Evolutionary conservation across 2,329 filamentous ascomycete genomes (phyloP).

Genomic region (Claviceps pazoutovae): DNA sequence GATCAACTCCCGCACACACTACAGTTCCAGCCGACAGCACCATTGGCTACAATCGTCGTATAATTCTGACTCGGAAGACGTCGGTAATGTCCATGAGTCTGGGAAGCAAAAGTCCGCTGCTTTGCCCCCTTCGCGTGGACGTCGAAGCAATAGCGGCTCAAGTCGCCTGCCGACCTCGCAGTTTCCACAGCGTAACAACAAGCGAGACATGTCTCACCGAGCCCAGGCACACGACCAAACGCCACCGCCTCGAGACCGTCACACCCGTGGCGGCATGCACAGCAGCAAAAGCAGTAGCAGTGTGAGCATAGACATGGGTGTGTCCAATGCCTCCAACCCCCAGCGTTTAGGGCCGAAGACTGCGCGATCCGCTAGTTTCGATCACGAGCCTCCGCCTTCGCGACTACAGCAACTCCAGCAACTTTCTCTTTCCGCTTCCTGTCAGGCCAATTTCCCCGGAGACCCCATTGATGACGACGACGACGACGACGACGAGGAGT

Average conservation of each 20-base stretch:
- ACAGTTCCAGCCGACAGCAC: slow-evolving; percentile 1
- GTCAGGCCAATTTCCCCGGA: slow-evolving; percentile 36
- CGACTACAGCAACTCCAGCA: slow-evolving; percentile 10
- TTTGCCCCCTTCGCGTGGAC: slow-evolving; percentile 32
- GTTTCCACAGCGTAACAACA: slow-evolving; percentile 48
- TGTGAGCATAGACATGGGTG: slow-evolving; percentile 52
- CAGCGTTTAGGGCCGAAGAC: slow-evolving; percentile 43
- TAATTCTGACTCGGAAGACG: slow-evolving; percentile 43
- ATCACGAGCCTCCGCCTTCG: slow-evolving; percentile 33
- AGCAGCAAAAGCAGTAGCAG: slow-evolving; percentile 64
- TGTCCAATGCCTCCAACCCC: slow-evolving; percentile 40
- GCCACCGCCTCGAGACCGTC: slow-evolving; percentile 28
- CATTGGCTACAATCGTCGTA: slow-evolving; percentile 34
- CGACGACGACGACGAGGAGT: slow-evolving; percentile 44
- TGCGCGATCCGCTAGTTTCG: slow-evolving; percentile 59
- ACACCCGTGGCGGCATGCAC: slow-evolving; percentile 40
- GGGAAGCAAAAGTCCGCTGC: not conserved
- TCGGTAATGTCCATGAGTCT: slow-evolving; percentile 36
- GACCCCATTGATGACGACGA: slow-evolving; percentile 37
- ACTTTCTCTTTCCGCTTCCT: slow-evolving; percentile 18
- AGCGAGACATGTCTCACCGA: slow-evolving; percentile 32
- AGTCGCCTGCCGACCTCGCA: slow-evolving; percentile 48
- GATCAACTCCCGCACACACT: not conserved
- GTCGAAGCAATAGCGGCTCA: slow-evolving; percentile 70
- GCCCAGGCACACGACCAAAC: slow-evolving; percentile 21